Evolutionary conservation across 208 protist genomes (phyloP).

Genomic region (Wallacemonas sp.): DNA sequence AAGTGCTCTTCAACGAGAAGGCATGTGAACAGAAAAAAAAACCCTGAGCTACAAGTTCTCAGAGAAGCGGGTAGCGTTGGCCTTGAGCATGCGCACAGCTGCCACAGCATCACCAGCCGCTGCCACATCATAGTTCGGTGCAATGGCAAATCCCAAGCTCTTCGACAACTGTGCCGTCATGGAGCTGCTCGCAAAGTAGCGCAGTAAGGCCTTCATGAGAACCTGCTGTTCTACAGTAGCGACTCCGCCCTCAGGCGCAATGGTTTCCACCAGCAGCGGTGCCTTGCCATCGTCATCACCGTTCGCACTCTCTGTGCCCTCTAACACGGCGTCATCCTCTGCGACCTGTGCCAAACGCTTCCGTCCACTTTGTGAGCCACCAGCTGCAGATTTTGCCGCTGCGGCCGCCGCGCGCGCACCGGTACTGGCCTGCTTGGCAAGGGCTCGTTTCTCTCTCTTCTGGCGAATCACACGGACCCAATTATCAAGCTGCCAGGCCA

Average conservation of each 20-base stretch:
- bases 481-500: constrained; percentile 10
- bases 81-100: constrained; percentile 25
- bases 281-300: background rate
- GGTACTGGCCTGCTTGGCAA: background rate
- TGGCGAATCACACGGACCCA: background rate
- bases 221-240: constrained; percentile 42
- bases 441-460: background rate
- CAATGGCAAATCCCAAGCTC: constrained; percentile 39
- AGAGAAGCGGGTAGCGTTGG: constrained; percentile 1
- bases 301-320: background rate
- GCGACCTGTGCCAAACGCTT: too few species aligned
- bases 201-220: constrained; percentile 46
- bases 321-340: background rate
- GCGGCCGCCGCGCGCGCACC: too few species aligned
- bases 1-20: too few species aligned
- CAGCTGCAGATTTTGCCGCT: too few species aligned
- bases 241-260: constrained; percentile 37
- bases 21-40: too few species aligned
- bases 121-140: constrained; percentile 50
- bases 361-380: background rate
- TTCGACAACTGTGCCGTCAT: constrained; percentile 40
- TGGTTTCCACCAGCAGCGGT: constrained; percentile 16
- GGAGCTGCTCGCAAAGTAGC: constrained; percentile 32
- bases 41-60: constrained; percentile 19
- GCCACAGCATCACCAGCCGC: constrained; percentile 41